These are phyloP conservation scores for Lyophyllum atratum DNA, from an alignment of 768 basidiomycete species.

Conservation along the genomic window DNA sequence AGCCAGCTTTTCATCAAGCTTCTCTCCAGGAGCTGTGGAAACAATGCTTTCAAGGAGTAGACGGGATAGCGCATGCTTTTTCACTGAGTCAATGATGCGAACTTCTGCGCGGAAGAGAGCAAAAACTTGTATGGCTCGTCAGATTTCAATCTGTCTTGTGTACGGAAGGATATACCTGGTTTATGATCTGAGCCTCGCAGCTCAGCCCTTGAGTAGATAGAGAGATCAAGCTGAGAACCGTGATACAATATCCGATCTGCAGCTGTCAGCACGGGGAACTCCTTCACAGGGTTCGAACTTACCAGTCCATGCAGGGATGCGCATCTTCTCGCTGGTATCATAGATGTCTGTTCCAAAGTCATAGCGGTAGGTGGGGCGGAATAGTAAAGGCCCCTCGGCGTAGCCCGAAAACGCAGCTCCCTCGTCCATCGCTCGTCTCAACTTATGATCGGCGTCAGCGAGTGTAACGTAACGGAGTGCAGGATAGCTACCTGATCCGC, in stretches of 20 bases:
- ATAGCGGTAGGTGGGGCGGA: constrained; percentile 95
- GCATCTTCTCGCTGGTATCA: constrained; percentile 94
- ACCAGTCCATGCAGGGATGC: constrained; percentile 99
- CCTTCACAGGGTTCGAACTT: constrained; percentile 15
- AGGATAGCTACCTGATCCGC: constrained; percentile 76
- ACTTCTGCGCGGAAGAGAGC: constrained; percentile 80
- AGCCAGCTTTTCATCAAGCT: constrained; percentile 71
- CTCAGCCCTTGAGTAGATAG: constrained; percentile 83
- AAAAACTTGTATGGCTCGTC: constrained; percentile 60
- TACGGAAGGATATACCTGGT: constrained; percentile 59
- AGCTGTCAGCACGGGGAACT: constrained; percentile 8
- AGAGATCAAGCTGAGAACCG: constrained; percentile 70
- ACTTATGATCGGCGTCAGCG: constrained; percentile 39
- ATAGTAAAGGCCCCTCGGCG: constrained; percentile 87
- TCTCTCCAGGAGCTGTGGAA: constrained; percentile 65
- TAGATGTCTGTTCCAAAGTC: constrained; percentile 81
- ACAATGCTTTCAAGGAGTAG: constrained; percentile 66
- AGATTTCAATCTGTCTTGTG: constrained; percentile 3
- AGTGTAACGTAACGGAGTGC: background rate
- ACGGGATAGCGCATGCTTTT: constrained; percentile 69
- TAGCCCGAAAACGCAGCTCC: constrained; percentile 82
- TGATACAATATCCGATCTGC: constrained; percentile 91
- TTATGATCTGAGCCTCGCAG: constrained; percentile 93
- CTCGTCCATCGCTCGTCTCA: constrained; percentile 70
- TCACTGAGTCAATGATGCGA: constrained; percentile 75